These are phyloP conservation scores for Ophiocordyceps australis DNA, from an alignment of 2,329 filamentous ascomycete species.

Conservation along the genomic window DNA sequence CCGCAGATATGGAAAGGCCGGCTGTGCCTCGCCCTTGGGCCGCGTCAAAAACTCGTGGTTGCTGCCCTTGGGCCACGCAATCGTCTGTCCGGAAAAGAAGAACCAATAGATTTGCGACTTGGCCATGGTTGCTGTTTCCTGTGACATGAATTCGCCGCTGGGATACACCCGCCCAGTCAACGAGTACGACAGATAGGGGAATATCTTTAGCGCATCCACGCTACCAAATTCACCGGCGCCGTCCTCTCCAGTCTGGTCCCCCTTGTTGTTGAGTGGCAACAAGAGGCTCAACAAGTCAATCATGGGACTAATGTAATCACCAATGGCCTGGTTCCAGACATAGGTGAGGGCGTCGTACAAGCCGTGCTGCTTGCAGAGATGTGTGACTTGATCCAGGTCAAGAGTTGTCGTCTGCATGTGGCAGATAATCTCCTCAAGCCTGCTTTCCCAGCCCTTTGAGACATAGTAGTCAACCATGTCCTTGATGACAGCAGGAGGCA, in stretches of 20 bases:
- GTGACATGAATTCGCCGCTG: conserved; percentile 56
- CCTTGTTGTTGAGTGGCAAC: conserved; percentile 36
- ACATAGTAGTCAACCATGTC: conserved; percentile 71
- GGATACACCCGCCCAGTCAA: conserved; percentile 87
- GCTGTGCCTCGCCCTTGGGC: conserved; percentile 37
- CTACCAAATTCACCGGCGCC: conserved; percentile 43
- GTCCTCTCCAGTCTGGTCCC: conserved; percentile 31
- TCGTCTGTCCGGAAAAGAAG: conserved; percentile 69
- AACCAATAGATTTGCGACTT: conserved; percentile 88
- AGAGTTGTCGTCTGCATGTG: conserved; percentile 79
- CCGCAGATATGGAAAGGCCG: conserved; percentile 70
- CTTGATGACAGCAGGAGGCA: conserved; percentile 76
- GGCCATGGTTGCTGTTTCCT: conserved; percentile 53
- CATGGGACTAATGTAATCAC: conserved; percentile 80
- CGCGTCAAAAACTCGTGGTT: conserved; percentile 42
- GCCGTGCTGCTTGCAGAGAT: conserved; percentile 75
- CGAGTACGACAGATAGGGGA: conserved; percentile 83
- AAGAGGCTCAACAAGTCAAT: conserved; percentile 65
- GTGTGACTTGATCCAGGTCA: conserved; percentile 85
- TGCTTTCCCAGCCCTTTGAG: conserved; percentile 52
- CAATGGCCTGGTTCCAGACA: conserved; percentile 83
- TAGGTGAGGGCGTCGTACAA: conserved; percentile 93
- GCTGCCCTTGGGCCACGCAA: conserved; percentile 54
- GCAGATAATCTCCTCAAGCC: conserved; percentile 87
- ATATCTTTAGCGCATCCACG: conserved; percentile 72